These are phyloP conservation scores for Sugiyamaella pinicola DNA, from an alignment of 1,139 yeast genomes.

Conservation along the genomic window DNA sequence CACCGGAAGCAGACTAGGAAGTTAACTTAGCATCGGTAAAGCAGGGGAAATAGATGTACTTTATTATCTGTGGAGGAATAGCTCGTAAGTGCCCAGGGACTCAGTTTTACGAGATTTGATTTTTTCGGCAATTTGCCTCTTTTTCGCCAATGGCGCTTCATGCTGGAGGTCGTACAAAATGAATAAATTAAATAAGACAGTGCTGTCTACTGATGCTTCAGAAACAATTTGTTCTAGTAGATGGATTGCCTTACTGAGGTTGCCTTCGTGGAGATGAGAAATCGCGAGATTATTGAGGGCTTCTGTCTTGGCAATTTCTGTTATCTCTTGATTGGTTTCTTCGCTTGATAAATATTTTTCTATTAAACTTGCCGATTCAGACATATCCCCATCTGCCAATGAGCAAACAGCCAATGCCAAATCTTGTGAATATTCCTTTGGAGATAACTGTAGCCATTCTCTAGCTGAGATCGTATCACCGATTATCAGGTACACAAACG, in stretches of 20 bases:
- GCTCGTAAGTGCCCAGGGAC: constrained; percentile 17
- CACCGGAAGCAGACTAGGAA: not conserved
- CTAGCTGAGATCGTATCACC: constrained; percentile 39
- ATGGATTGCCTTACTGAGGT: constrained; percentile 49
- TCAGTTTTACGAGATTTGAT: constrained; percentile 9
- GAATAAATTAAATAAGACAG: constrained; percentile 36
- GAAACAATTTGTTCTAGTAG: constrained; percentile 42
- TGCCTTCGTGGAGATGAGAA: constrained; percentile 41
- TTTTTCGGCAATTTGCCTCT: constrained; percentile 9
- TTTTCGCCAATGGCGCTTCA: constrained; percentile 27
- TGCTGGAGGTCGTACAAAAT: constrained; percentile 36
- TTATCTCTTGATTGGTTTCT: not conserved
- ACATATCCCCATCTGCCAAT: constrained; percentile 38
- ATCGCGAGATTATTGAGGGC: constrained; percentile 34
- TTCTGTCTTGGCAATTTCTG: constrained; percentile 11
- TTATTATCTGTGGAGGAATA: constrained; percentile 8
- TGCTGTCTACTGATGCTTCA: constrained; percentile 29
- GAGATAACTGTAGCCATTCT: constrained; percentile 35
- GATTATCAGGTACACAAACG: constrained; percentile 34
- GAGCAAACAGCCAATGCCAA: constrained; percentile 34
- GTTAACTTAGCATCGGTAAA: too few species aligned
- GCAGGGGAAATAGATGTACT: not conserved
- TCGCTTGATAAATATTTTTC: constrained; percentile 9
- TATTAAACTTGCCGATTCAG: constrained; percentile 19
- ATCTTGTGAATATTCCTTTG: constrained; percentile 20